A percentile compares a stretch with the other conserved stretches of the same genome.
Conservation (phyloP, 2,329 filamentous ascomycete genomes). For the Nigrospora oryzae region DNA sequence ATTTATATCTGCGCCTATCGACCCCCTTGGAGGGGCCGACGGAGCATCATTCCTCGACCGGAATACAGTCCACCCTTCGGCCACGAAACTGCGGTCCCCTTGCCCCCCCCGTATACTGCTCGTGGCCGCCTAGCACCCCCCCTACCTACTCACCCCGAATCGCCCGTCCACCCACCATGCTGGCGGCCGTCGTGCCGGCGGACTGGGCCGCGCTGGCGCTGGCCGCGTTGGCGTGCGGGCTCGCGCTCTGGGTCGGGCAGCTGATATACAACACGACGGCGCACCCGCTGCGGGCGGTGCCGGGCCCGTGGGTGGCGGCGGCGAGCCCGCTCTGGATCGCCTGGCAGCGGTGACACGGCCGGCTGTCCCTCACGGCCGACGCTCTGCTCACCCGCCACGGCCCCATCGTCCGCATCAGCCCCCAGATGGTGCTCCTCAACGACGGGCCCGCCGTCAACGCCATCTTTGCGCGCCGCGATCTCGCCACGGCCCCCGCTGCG, state of each 20-base stretch:
- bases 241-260: neutral
- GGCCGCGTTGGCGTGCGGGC: neutral
- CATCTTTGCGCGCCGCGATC: constrained; percentile 8
- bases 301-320: constrained; percentile 6
- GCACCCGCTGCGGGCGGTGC: neutral
- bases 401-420: constrained; percentile 13
- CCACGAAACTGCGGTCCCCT: too few relatives aligned
- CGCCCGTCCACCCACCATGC: neutral
- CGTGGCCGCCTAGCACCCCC: too few relatives aligned
- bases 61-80: too few relatives aligned
- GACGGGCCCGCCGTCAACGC: constrained; percentile 8
- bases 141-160: too few relatives aligned
- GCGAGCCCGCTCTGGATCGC: constrained; percentile 8
- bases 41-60: too few relatives aligned
- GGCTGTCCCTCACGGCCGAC: constrained; percentile 8
- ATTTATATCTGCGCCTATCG: too few relatives aligned
- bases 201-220: neutral
- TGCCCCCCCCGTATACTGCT: too few relatives aligned
- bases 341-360: constrained; percentile 10
- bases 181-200: constrained; percentile 1
- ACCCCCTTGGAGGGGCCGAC: too few relatives aligned
- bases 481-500: constrained; percentile 8
- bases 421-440: constrained; percentile 16
- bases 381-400: constrained; percentile 9
- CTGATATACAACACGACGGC: neutral